Conservation (phyloP, 2,329 filamentous ascomycete species). For the Clonostachys rhizophaga region DNA sequence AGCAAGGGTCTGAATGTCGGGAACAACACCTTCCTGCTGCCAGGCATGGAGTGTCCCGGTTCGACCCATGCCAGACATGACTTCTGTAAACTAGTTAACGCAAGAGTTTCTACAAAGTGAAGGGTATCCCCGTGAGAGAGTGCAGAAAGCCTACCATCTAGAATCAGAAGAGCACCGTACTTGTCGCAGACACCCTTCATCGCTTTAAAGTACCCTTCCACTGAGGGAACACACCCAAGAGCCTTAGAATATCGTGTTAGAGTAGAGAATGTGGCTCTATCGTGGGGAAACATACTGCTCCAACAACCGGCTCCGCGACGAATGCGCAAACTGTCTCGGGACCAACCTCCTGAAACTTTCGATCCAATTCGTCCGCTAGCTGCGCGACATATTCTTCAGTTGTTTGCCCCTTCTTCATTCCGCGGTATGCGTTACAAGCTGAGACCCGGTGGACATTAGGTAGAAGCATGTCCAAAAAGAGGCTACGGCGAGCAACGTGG, state of each 20-base stretch:
- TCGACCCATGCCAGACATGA: conserved; percentile 15
- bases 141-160: conserved; percentile 33
- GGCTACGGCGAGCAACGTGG: conserved; percentile 51
- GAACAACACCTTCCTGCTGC: conserved; percentile 51
- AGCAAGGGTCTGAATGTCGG: conserved; percentile 62
- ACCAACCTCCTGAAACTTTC: conserved; percentile 59
- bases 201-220: conserved; percentile 63
- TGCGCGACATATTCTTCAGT: conserved; percentile 53
- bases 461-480: conserved; percentile 58
- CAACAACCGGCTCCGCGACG: conserved; percentile 67
- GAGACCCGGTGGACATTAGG: conserved; percentile 53
- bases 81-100: conserved; percentile 2
- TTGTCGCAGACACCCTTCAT: conserved; percentile 64
- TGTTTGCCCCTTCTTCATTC: conserved; percentile 42
- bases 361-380: conserved; percentile 60
- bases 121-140: too few relatives aligned
- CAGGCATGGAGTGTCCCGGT: conserved; percentile 27
- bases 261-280: not conserved
- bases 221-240: conserved; percentile 61
- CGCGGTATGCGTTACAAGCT: conserved; percentile 61
- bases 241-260: conserved; percentile 2
- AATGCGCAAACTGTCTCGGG: conserved; percentile 65
- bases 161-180: conserved; percentile 65
- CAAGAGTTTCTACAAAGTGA: not conserved
- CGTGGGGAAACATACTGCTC: conserved; percentile 43